These are phyloP conservation scores for Talaromyces albobiverticillius DNA, from an alignment of 2,329 filamentous ascomycete species.

Conservation along the genomic window DNA sequence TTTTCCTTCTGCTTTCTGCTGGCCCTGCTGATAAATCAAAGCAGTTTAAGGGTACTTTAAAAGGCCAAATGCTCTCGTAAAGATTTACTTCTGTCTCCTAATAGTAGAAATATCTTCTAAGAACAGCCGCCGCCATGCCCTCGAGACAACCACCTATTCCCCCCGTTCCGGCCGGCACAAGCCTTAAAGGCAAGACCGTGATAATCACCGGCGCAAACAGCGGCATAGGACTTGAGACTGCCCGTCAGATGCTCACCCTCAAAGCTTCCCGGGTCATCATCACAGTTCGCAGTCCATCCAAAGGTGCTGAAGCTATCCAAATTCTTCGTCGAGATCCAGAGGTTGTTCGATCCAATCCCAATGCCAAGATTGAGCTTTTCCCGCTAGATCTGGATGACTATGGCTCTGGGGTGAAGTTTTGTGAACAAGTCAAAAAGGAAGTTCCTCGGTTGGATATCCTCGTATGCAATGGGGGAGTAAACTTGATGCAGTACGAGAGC, in stretches of 20 bases:
- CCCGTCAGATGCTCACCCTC: constrained; percentile 39
- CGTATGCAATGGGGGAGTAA: constrained; percentile 18
- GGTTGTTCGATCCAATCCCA: constrained; percentile 33
- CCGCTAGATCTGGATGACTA: constrained; percentile 42
- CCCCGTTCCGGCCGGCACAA: not conserved
- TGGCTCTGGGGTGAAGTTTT: constrained; percentile 14
- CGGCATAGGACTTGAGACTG: constrained; percentile 48
- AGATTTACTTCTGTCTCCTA: too few species aligned
- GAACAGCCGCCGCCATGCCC: not conserved
- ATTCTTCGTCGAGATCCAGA: constrained; percentile 15
- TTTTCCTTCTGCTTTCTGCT: not conserved
- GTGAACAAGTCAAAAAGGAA: constrained; percentile 13
- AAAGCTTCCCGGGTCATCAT: constrained; percentile 46
- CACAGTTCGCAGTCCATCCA: constrained; percentile 43
- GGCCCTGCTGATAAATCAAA: not conserved
- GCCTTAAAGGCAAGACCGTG: constrained; percentile 34
- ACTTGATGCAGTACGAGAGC: constrained; percentile 14
- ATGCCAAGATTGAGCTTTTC: constrained; percentile 46
- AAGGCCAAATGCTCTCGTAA: not conserved
- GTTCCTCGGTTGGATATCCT: constrained; percentile 18
- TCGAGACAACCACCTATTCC: constrained; percentile 4
- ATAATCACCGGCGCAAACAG: constrained; percentile 52
- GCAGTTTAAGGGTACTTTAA: not conserved
- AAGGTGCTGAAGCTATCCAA: constrained; percentile 40
- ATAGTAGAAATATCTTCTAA: not conserved